phyloP scores from a whole-genome alignment of 441 rosid genomes.

The Gossypium gossypioides region DNA sequence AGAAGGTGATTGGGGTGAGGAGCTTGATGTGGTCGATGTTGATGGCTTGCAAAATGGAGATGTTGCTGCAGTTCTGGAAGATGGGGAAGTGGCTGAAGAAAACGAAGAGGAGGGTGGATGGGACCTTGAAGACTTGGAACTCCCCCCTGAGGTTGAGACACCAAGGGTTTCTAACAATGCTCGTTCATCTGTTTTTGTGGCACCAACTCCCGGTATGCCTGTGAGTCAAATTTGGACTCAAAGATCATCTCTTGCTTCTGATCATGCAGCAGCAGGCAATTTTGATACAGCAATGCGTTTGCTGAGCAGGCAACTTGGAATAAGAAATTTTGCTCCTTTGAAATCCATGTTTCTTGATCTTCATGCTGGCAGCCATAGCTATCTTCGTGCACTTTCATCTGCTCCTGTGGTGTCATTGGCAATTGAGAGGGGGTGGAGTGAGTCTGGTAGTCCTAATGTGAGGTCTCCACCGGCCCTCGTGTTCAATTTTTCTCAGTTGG shows the following conservation, averaged over 20 bases:
- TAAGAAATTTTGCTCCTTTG: conserved; percentile 54
- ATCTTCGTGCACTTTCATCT: conserved; percentile 54
- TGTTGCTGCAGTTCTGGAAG: conserved; percentile 40
- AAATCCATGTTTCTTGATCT: conserved; percentile 68
- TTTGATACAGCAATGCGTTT: conserved; percentile 84
- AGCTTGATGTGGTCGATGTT: conserved; percentile 50
- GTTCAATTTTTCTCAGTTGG: conserved; percentile 56
- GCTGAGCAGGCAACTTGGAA: conserved; percentile 75
- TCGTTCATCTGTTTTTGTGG: conserved; percentile 51
- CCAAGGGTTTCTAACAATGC: conserved; percentile 47
- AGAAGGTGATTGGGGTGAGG: conserved; percentile 77
- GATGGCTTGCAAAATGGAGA: conserved; percentile 55
- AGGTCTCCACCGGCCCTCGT: conserved; percentile 66
- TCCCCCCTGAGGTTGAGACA: conserved; percentile 52
- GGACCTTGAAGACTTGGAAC: conserved; percentile 39
- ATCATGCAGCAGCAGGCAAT: conserved; percentile 78
- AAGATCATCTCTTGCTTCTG: conserved; percentile 70
- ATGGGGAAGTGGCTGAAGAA: conserved; percentile 51
- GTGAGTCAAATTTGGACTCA: conserved; percentile 78
- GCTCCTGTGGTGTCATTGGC: conserved; percentile 65
- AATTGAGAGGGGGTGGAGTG: conserved; percentile 67
- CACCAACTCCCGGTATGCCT: conserved; percentile 72
- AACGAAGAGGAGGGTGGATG: conserved; percentile 52
- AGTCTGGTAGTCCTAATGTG: conserved; percentile 62
- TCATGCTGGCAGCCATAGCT: conserved; percentile 58